Evolutionary conservation across 177 flowering plant species (phyloP).

Genomic region (Vitis hybrid): DNA sequence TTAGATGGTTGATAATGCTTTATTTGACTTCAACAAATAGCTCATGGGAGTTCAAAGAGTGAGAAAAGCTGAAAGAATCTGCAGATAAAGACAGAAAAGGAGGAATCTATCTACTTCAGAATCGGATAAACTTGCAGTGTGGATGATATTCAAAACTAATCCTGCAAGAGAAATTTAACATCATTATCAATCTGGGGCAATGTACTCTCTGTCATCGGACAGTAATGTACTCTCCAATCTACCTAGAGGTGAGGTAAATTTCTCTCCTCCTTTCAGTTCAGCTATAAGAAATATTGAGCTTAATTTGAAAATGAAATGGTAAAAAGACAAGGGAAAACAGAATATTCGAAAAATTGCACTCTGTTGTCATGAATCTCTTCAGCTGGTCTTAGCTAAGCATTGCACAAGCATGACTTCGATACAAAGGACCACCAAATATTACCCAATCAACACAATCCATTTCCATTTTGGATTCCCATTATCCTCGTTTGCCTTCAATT

Average conservation of each 20-base stretch:
- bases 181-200: background rate
- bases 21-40: background rate
- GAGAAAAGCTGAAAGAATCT: constrained; percentile 7
- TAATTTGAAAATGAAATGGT: background rate
- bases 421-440: background rate
- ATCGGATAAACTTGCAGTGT: background rate
- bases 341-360: background rate
- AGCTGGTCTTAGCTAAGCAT: background rate
- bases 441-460: background rate
- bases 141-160: background rate
- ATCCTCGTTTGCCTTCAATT: background rate
- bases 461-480: background rate
- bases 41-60: background rate
- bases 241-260: background rate
- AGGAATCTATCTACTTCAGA: background rate
- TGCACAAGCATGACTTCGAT: background rate
- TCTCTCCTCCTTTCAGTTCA: background rate
- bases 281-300: background rate
- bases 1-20: background rate
- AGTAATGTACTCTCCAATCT: background rate
- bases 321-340: background rate
- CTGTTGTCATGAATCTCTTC: background rate
- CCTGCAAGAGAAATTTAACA: background rate
- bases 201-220: background rate
- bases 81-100: background rate